Conservation (phyloP, 179 eudicot genomes). For the Gypsophila paniculata region DNA sequence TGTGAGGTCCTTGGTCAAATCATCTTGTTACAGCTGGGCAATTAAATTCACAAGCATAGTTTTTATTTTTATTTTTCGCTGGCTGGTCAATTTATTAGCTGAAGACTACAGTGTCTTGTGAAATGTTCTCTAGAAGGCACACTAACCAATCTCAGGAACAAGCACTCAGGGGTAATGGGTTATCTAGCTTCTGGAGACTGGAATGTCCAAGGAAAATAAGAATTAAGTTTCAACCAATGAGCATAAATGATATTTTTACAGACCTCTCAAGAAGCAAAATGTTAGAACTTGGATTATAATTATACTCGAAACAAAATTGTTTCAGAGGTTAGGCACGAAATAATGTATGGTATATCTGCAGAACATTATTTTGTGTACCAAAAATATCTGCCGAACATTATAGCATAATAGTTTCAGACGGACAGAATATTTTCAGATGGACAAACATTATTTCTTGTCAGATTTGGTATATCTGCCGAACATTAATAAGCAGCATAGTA, state of each 20-base stretch:
- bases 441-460: too few species aligned
- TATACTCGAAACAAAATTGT: not conserved
- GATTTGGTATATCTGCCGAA: not conserved
- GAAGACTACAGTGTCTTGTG: not conserved
- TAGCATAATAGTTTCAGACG: too few species aligned
- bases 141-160: not conserved
- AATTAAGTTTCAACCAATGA: not conserved
- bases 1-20: not conserved
- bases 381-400: too few species aligned
- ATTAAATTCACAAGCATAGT: too few species aligned
- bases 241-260: not conserved
- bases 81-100: not conserved
- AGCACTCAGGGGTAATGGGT: not conserved
- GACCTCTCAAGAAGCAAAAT: too few species aligned
- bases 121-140: not conserved
- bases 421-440: too few species aligned
- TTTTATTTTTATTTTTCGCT: not conserved
- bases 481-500: too few species aligned
- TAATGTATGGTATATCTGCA: not conserved
- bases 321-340: not conserved
- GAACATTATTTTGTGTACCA: too few species aligned
- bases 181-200: not conserved
- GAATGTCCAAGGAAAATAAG: not conserved
- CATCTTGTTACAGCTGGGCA: not conserved
- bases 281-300: too few species aligned